Base-by-base conservation (phyloP, 208 protist genomes). In the Trypanosoma cruzi region DNA sequence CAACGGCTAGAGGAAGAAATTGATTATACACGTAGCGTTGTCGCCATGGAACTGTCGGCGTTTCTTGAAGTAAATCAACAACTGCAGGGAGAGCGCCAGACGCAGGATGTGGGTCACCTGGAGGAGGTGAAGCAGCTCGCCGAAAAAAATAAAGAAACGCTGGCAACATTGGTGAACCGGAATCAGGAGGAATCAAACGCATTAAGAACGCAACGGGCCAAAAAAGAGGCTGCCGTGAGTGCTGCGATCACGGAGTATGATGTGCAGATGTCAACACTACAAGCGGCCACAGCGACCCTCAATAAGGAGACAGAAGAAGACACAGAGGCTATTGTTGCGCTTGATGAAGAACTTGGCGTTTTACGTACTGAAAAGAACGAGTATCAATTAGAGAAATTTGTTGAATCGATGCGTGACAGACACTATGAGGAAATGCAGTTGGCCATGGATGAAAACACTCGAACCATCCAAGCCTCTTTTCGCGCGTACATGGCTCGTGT, bases 391-490 rank as follows among this genome's bases (percentile, higher is more conserved):
- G 92, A 95, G 71, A 53, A 72, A 18, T 81, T 79, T 40, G 79
- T 97, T 44, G 80, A 76, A 48, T 71, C 79, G 50, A 84, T 94
- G 75, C 82, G 84, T 37, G 63, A 92, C 60, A 82, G 81, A 44
- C 92, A 97, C 59, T 62, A 77, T 22, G 55, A 79, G 16, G 72
- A 73, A 24, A 90, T 95, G 52, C 58, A 68, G 13, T 61, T 79
- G 66, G 61, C 62, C 3, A 65, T 68, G 61, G 73, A 81, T 48
- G 64, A 89, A 57, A 67, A 81, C 44, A 84, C 89, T 13, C 73
- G 79, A n/a, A 83, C 91, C 13, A 75, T 97, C 29, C 92, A 97
- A 81, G 89, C 88, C 0, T 97, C 90, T 80, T 95, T 86, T 73
- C 81, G 92, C 18, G 73, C 86, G 46, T 92, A 84, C 71, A 62